Evolutionary conservation across 371 early-diverging fungal genomes (phyloP).

Genomic region (Cokeromyces recurvatus): DNA sequence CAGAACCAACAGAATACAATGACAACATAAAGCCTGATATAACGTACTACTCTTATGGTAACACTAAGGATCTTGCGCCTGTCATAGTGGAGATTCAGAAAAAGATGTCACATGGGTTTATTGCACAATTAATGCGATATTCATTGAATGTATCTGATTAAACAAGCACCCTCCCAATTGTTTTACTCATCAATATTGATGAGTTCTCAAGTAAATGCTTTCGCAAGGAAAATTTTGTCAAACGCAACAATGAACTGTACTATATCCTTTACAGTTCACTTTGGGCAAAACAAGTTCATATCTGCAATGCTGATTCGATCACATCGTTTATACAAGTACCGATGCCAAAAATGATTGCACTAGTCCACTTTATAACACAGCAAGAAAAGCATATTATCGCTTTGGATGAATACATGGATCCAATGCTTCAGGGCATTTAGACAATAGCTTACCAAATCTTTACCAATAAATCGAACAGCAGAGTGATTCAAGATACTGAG

Average conservation of each 20-base stretch:
- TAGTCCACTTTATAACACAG: slow-evolving; percentile 9
- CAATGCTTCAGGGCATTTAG: slow-evolving; percentile 5
- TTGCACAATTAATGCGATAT: slow-evolving; percentile 8
- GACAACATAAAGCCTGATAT: slow-evolving; percentile 4
- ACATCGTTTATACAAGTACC: slow-evolving; percentile 3
- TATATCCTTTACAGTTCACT: slow-evolving; percentile 7
- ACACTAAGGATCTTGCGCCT: slow-evolving; percentile 2
- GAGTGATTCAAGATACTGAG: slow-evolving; percentile 8
- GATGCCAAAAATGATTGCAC: slow-evolving; percentile 10
- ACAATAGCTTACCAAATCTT: slow-evolving; percentile 10
- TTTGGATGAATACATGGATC: slow-evolving; percentile 14
- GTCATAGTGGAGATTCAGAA: slow-evolving; percentile 10
- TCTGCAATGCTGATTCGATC: slow-evolving; percentile 13
- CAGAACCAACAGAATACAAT: slow-evolving; percentile 3
- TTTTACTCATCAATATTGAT: slow-evolving; percentile 9
- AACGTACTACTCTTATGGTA: slow-evolving; percentile 1
- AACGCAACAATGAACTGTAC: slow-evolving; percentile 12
- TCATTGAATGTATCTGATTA: slow-evolving; percentile 13
- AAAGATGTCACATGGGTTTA: slow-evolving; percentile 4
- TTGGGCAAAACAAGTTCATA: slow-evolving; percentile 14
- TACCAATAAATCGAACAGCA: slow-evolving; percentile 7
- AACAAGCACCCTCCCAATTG: slow-evolving; percentile 6
- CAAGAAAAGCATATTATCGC: slow-evolving; percentile 7
- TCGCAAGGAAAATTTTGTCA: slow-evolving; percentile 5
- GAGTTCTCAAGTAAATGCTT: slow-evolving; percentile 9